Percentiles rank a stretch among this genome's conserved stretches.
Conservation (phyloP, 805 yeast genomes). For the Scheffersomyces stipitis region DNA sequence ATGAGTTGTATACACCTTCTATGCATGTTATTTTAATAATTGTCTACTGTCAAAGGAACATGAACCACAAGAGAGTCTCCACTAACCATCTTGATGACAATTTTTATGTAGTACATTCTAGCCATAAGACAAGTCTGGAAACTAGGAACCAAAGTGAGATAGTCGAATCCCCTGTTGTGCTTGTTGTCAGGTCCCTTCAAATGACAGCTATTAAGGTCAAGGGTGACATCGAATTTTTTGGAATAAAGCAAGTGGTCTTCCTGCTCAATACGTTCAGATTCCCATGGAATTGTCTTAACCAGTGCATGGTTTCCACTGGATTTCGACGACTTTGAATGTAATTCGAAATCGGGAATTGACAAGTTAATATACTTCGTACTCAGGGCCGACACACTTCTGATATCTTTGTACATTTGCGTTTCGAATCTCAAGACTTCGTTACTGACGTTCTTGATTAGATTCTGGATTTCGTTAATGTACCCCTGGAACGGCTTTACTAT, state of each 20-base stretch:
- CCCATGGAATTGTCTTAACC: constrained; percentile 32
- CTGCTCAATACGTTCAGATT: constrained; percentile 5
- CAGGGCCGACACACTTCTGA: constrained; percentile 34
- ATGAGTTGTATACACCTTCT: too few species aligned
- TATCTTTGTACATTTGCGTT: constrained; percentile 33
- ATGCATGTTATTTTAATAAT: too few species aligned
- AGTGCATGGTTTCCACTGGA: constrained; percentile 21
- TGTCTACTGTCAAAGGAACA: constrained; percentile 36
- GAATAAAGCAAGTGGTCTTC: constrained; percentile 19
- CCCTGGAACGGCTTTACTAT: constrained; percentile 33
- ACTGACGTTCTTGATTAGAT: constrained; percentile 34
- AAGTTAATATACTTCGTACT: constrained; percentile 35
- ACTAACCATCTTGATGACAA: constrained; percentile 27
- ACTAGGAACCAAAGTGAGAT: constrained; percentile 37
- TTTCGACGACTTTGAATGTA: constrained; percentile 10
- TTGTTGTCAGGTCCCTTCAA: constrained; percentile 24
- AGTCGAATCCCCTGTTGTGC: constrained; percentile 22
- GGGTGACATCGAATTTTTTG: constrained; percentile 27
- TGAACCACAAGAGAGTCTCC: constrained; percentile 32
- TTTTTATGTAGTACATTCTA: constrained; percentile 35
- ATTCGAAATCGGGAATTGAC: constrained; percentile 19
- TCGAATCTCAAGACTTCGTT: constrained; percentile 33
- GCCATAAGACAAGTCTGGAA: constrained; percentile 38
- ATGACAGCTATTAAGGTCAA: constrained; percentile 29
- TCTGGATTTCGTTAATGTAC: constrained; percentile 22